Base-by-base conservation (phyloP, 768 basidiomycete genomes). In the Tubosaeta sp. region DNA sequence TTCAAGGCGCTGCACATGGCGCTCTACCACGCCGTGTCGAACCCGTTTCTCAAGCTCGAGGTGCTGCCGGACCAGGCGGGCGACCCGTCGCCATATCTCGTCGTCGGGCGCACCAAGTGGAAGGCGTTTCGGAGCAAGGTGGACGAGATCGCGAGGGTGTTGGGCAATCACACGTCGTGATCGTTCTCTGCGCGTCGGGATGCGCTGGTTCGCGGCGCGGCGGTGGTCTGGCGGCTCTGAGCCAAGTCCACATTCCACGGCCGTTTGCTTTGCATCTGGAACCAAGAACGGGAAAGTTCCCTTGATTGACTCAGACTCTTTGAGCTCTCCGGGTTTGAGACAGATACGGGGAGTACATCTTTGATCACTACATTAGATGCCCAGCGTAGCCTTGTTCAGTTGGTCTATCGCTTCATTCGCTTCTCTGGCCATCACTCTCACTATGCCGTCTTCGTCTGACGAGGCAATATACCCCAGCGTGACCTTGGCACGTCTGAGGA, bases 1-100 rank as follows among this genome's bases (percentile, higher is more conserved):
- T 94, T 93, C 77, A 88, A 86, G 63, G 90, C 93, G 9, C 68
- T 95, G 48, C 92, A 95, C 64, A 87, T 89, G 74, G 88, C 90
- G 0, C 93, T 93, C 69, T 88, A 91, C 57, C 76, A 79, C 33
- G 80, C 92, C 22, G 78, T 91, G 44, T 86, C 89, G 38, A 94
- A 95, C 60, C 93, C 93, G 3, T 94, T 95, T 71, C 74, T 93
- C 48, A 84, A 78, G 53, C 73, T 88, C n/a, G 75, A 82, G 55
- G 68, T 73, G 17, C 65, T 78, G 3, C 60, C 70, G 1, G 83
- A 84, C 35, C 67, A 69, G 6, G 65, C 65, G 9, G 70, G 68
- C 55, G 86, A 88, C 56, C 78, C 79, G 41, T 70, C 75, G 1
- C 75, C 79, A 10, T 75, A 83, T 46, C 74, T 88, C 35, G 70